A percentile compares a stretch with the other conserved stretches of the same genome.
These are phyloP conservation scores for Piloderma croceum DNA, from an alignment of 768 basidiomycete species.

Conservation along the genomic window DNA sequence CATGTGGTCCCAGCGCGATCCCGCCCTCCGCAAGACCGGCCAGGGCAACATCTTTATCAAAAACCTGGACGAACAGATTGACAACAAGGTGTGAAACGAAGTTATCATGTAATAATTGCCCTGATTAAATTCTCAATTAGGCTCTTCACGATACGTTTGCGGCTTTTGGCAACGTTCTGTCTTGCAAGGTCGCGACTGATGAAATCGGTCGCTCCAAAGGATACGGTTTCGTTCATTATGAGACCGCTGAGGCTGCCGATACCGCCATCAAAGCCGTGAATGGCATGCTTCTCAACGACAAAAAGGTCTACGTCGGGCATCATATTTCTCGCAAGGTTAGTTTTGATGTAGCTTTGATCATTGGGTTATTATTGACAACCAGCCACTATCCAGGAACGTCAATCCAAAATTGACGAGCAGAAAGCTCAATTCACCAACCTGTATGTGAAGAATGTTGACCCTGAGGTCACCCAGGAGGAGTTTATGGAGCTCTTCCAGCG, in stretches of 20 bases:
- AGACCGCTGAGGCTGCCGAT: slow-evolving; percentile 93
- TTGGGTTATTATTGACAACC: neutral
- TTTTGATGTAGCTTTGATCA: slow-evolving; percentile 3
- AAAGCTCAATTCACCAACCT: slow-evolving; percentile 97
- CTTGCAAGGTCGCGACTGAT: slow-evolving; percentile 98
- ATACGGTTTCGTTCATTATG: slow-evolving; percentile 99
- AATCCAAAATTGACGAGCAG: slow-evolving; percentile 98
- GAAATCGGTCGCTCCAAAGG: slow-evolving; percentile 94
- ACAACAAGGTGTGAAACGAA: slow-evolving; percentile 88
- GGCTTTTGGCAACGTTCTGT: slow-evolving; percentile 96
- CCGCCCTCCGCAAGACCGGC: slow-evolving; percentile 97
- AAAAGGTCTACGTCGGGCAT: slow-evolving; percentile 97
- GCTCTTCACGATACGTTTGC: slow-evolving; percentile 99
- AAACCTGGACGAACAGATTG: slow-evolving; percentile 94
- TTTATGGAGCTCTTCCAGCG: slow-evolving; percentile 74
- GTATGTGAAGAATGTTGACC: slow-evolving; percentile 95
- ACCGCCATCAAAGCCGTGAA: slow-evolving; percentile 97
- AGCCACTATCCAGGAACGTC: slow-evolving; percentile 62
- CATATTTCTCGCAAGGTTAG: slow-evolving; percentile 93
- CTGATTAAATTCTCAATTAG: slow-evolving; percentile 39
- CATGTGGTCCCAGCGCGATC: slow-evolving; percentile 99
- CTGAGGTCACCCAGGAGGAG: slow-evolving; percentile 77
- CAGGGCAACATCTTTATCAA: slow-evolving; percentile 99
- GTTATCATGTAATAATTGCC: no score
- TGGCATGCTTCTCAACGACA: slow-evolving; percentile 98